Conservation (phyloP, 2,329 filamentous ascomycete genomes). For the Exophiala alcalophila region DNA sequence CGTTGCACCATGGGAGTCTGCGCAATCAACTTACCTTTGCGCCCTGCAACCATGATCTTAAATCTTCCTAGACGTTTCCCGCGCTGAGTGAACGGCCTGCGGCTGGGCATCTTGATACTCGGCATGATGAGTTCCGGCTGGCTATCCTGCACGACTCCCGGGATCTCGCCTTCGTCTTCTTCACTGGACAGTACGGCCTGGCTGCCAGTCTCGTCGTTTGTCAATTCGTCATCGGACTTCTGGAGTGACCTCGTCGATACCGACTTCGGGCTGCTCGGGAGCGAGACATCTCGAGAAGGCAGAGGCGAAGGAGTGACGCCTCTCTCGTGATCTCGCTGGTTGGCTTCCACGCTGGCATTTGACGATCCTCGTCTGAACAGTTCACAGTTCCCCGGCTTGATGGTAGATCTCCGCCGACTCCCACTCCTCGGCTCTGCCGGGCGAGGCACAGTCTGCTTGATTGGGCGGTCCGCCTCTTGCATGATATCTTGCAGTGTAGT, state of each 20-base stretch:
- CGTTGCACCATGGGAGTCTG: slow-evolving; percentile 1
- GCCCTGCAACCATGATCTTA: slow-evolving; percentile 83
- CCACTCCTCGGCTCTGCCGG: slow-evolving; percentile 34
- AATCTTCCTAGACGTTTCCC: slow-evolving; percentile 81
- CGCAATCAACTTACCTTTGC: slow-evolving; percentile 56
- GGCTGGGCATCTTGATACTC: slow-evolving; percentile 83
- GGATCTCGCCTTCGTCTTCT: slow-evolving; percentile 48
- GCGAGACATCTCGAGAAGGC: slow-evolving; percentile 40
- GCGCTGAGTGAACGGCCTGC: slow-evolving; percentile 82
- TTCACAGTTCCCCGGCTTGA: slow-evolving; percentile 27
- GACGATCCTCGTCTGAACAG: slow-evolving; percentile 19
- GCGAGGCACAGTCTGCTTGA: slow-evolving; percentile 28
- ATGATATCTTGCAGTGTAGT: slow-evolving; percentile 35
- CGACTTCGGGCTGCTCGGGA: slow-evolving; percentile 60
- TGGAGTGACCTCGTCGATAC: slow-evolving; percentile 57
- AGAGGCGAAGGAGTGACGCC: slow-evolving; percentile 32
- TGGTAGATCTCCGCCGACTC: slow-evolving; percentile 29
- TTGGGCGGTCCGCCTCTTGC: slow-evolving; percentile 35
- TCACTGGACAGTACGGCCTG: slow-evolving; percentile 56
- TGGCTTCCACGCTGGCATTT: slow-evolving; percentile 26
- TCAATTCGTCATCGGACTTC: slow-evolving; percentile 56
- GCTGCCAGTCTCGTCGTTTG: slow-evolving; percentile 54
- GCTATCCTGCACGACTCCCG: slow-evolving; percentile 37
- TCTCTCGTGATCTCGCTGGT: slow-evolving; percentile 29
- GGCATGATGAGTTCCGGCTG: slow-evolving; percentile 91